These are phyloP conservation scores for Creolimax fragrantissima DNA, from an alignment of 78 protist genomes.

Conservation along the genomic window DNA sequence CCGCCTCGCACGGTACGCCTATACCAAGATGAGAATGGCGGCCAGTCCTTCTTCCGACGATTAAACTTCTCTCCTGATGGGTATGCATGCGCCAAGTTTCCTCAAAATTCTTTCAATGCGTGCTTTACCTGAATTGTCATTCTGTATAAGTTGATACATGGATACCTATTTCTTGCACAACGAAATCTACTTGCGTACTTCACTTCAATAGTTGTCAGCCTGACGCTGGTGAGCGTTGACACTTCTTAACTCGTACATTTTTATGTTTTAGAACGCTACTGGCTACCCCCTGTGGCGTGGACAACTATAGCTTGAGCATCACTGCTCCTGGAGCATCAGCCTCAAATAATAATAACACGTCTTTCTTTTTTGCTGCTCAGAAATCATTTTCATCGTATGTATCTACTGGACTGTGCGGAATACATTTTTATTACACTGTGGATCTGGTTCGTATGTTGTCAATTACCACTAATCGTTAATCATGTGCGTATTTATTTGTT, in stretches of 20 bases:
- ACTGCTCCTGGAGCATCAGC: neutral
- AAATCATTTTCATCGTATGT: neutral
- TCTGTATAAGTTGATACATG: too few relatives aligned
- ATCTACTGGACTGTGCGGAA: neutral
- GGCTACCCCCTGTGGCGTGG: neutral
- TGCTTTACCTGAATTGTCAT: too few relatives aligned
- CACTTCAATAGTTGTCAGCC: too few relatives aligned
- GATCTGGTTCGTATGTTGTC: neutral
- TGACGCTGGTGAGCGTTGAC: too few relatives aligned
- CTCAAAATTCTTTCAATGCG: too few relatives aligned
- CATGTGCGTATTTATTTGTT: too few relatives aligned
- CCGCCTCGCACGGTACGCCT: neutral
- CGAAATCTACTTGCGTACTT: too few relatives aligned
- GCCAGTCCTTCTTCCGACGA: constrained; percentile 8
- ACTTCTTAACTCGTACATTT: too few relatives aligned
- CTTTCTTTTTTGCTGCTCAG: neutral
- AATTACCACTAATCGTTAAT: neutral
- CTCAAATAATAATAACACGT: neutral
- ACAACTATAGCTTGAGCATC: neutral
- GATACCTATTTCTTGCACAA: too few relatives aligned
- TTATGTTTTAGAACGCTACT: too few relatives aligned
- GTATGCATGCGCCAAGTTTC: too few relatives aligned
- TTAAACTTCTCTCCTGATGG: constrained; percentile 8
- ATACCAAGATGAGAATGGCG: constrained; percentile 1
- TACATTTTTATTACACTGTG: neutral